These are phyloP conservation scores for Sordariomycetes sp. DNA, from an alignment of 2,329 filamentous ascomycete species.

Conservation along the genomic window DNA sequence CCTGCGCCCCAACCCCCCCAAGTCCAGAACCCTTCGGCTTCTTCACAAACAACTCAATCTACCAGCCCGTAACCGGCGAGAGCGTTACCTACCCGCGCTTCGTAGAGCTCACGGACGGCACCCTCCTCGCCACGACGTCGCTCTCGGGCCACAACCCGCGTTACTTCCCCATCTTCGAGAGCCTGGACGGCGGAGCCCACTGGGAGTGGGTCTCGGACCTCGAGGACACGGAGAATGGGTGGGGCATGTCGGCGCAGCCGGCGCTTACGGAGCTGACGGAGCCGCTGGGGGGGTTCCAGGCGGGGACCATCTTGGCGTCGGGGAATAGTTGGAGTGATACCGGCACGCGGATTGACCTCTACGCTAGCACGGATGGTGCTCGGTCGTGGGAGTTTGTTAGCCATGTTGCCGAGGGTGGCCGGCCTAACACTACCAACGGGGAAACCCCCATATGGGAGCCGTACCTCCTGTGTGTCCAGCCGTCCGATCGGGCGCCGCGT, in stretches of 20 bases:
- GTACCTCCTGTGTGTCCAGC: conserved; percentile 33
- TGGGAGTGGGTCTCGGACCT: conserved; percentile 53
- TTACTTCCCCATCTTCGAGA: conserved; percentile 34
- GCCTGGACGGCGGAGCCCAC: conserved; percentile 36
- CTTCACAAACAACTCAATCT: conserved; percentile 3
- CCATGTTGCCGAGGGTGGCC: conserved; percentile 48
- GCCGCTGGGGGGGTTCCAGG: conserved; percentile 39
- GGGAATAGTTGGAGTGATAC: conserved; percentile 47
- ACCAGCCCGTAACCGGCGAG: neutral
- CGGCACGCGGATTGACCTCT: conserved; percentile 55
- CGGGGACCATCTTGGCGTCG: conserved; percentile 49
- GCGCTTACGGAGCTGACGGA: conserved; percentile 50
- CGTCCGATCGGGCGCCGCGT: neutral
- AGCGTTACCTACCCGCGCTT: conserved; percentile 2
- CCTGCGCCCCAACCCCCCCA: no score
- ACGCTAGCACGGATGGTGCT: conserved; percentile 48
- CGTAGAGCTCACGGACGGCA: conserved; percentile 1
- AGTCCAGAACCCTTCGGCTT: neutral
- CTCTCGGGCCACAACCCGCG: neutral
- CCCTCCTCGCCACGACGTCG: neutral
- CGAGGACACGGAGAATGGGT: conserved; percentile 48
- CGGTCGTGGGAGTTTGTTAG: conserved; percentile 54
- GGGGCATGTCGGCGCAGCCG: conserved; percentile 57
- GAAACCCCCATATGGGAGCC: conserved; percentile 62
- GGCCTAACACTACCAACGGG: conserved; percentile 41